Evolutionary conservation across 1,139 yeast species (phyloP).

Genomic region (Geotrichum candidum): DNA sequence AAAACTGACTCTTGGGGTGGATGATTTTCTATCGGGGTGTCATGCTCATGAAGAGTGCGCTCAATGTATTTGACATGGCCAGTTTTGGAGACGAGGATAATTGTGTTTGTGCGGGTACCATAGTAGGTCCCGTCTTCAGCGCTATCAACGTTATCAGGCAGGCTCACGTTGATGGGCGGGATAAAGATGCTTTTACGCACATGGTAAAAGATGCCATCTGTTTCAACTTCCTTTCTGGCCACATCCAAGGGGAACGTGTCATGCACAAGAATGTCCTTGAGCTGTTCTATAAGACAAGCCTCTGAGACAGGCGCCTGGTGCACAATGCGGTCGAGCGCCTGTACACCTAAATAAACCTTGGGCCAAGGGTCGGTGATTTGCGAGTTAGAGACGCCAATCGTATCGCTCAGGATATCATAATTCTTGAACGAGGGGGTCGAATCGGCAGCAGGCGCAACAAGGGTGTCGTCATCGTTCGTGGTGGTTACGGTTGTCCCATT

Average conservation of each 20-base stretch:
- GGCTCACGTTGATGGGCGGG: conserved; percentile 48
- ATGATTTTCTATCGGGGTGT: conserved; percentile 19
- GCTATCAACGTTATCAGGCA: conserved; percentile 16
- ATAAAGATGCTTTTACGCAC: conserved; percentile 61
- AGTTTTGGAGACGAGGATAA: conserved; percentile 51
- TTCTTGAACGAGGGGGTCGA: background rate
- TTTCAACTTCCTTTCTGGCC: conserved; percentile 20
- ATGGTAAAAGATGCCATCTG: conserved; percentile 35
- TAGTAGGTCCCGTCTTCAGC: conserved; percentile 48
- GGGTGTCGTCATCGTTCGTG: background rate
- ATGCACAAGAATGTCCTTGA: conserved; percentile 51
- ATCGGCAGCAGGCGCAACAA: background rate
- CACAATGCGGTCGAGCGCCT: conserved; percentile 41
- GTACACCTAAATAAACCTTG: conserved; percentile 54
- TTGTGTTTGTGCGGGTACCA: conserved; percentile 89
- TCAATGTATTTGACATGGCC: conserved; percentile 47
- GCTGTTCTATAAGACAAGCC: conserved; percentile 43
- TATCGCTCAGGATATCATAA: conserved; percentile 24
- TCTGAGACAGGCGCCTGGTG: conserved; percentile 34
- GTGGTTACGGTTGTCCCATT: background rate
- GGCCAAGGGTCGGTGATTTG: conserved; percentile 61
- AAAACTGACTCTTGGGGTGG: conserved; percentile 11
- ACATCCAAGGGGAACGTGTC: conserved; percentile 38
- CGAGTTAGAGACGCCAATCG: conserved; percentile 62
- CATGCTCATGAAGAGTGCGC: conserved; percentile 38